A percentile compares a stretch with the other conserved stretches of the same genome.
Conservation (phyloP, 176 grass and related monocot genomes). For the Raddia distichophylla region DNA sequence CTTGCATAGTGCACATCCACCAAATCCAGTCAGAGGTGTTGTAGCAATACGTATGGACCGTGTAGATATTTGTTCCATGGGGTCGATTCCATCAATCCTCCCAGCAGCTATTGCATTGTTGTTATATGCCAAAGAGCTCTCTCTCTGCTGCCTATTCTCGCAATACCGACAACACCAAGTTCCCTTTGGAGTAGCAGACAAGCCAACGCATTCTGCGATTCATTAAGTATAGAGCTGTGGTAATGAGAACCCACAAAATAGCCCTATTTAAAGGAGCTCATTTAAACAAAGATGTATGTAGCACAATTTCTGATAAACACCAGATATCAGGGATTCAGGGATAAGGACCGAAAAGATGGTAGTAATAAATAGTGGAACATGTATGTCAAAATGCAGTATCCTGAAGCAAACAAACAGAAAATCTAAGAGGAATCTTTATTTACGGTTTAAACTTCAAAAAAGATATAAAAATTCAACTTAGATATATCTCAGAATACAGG, state of each 20-base stretch:
- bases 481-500: constrained; percentile 1
- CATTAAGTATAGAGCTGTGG: constrained; percentile 16
- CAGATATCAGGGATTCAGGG: neutral
- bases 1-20: constrained; percentile 90
- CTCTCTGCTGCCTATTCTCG: constrained; percentile 81
- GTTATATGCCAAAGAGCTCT: constrained; percentile 79
- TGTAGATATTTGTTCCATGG: constrained; percentile 89
- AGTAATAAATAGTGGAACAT: constrained; percentile 24
- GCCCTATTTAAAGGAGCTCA: neutral
- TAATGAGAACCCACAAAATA: constrained; percentile 23
- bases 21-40: constrained; percentile 62
- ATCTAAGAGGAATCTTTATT: constrained; percentile 3
- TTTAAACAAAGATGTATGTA: constrained; percentile 18
- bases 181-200: constrained; percentile 57
- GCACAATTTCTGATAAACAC: constrained; percentile 28
- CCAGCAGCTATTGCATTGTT: constrained; percentile 97
- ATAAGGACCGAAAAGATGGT: constrained; percentile 16
- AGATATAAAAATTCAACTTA: neutral
- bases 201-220: constrained; percentile 73
- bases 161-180: constrained; percentile 96
- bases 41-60: constrained; percentile 81
- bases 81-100: constrained; percentile 87
- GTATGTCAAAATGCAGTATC: constrained; percentile 6
- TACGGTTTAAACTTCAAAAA: neutral
- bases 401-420: constrained; percentile 6